These are phyloP conservation scores for Dorcoceras hygrometricum DNA, from an alignment of 257 asterid genomes.

Conservation along the genomic window DNA sequence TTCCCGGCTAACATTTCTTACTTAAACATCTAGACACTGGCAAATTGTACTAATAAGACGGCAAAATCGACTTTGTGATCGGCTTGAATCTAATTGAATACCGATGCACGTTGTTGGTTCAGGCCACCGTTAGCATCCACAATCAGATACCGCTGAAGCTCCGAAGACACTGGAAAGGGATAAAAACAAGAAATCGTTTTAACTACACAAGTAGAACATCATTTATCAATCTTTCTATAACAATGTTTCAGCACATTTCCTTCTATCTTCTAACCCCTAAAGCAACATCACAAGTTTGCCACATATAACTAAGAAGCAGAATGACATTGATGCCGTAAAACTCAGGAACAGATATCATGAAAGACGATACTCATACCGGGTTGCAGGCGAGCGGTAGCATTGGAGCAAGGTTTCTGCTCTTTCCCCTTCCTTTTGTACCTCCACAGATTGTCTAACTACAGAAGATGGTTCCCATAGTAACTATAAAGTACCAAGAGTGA, in stretches of 20 bases:
- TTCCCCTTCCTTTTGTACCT: slow-evolving; percentile 70
- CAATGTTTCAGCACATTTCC: neutral
- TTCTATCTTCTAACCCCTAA: neutral
- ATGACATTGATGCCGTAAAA: slow-evolving; percentile 1
- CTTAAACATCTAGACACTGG: neutral
- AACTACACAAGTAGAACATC: slow-evolving; percentile 12
- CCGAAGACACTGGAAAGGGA: slow-evolving; percentile 34
- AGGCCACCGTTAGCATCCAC: slow-evolving; percentile 93
- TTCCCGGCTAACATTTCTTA: neutral
- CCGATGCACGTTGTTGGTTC: slow-evolving; percentile 90
- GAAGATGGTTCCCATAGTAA: slow-evolving; percentile 14
- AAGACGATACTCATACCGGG: slow-evolving; percentile 30
- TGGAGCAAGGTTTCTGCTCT: slow-evolving; percentile 53
- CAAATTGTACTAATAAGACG: neutral
- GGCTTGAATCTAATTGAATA: slow-evolving; percentile 30
- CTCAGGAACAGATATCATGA: neutral
- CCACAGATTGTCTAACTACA: slow-evolving; percentile 74
- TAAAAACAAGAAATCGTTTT: neutral
- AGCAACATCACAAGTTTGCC: neutral
- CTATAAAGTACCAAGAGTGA: slow-evolving; percentile 14
- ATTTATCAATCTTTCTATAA: neutral
- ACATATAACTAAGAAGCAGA: slow-evolving; percentile 3
- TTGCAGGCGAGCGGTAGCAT: slow-evolving; percentile 34
- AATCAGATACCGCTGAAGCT: slow-evolving; percentile 46
- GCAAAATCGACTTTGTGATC: neutral